Evolutionary conservation across 73 alveolate species (phyloP).

Genomic region (Durusdinium trenchii): DNA sequence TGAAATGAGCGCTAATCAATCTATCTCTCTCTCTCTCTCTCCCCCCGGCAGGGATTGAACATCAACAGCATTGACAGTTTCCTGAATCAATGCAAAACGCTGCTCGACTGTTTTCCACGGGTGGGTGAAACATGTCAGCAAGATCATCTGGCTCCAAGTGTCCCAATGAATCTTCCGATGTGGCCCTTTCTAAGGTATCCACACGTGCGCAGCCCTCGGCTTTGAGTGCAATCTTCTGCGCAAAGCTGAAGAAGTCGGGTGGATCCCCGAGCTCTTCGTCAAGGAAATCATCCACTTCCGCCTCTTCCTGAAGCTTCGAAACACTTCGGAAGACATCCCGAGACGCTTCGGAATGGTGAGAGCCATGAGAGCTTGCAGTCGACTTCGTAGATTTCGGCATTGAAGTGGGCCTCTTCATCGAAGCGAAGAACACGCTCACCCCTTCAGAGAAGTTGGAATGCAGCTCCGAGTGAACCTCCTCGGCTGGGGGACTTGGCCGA

Average conservation of each 20-base stretch:
- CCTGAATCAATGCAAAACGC: background rate
- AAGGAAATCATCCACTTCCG: background rate
- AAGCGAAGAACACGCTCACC: conserved; percentile 55
- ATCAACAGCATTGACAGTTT: background rate
- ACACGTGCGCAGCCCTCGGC: background rate
- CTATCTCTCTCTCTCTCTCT: background rate
- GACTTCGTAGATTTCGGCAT: background rate
- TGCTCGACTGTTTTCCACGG: background rate
- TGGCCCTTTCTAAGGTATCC: background rate
- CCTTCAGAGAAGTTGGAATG: conserved; percentile 72
- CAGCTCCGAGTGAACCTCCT: background rate
- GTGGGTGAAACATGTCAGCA: conserved; percentile 87
- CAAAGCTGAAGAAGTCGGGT: conserved; percentile 50
- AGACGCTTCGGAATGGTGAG: background rate
- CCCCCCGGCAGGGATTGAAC: background rate
- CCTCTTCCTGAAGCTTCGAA: background rate
- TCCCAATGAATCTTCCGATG: conserved; percentile 58
- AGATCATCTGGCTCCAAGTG: conserved; percentile 58
- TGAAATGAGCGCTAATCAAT: background rate
- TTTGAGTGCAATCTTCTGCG: background rate
- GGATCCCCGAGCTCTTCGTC: conserved; percentile 80
- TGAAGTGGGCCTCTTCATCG: background rate
- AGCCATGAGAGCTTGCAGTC: background rate
- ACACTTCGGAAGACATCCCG: no score
- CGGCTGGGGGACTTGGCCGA: background rate